These are phyloP conservation scores for Brassica hybrid DNA, from an alignment of 441 rosid species.

Conservation along the genomic window DNA sequence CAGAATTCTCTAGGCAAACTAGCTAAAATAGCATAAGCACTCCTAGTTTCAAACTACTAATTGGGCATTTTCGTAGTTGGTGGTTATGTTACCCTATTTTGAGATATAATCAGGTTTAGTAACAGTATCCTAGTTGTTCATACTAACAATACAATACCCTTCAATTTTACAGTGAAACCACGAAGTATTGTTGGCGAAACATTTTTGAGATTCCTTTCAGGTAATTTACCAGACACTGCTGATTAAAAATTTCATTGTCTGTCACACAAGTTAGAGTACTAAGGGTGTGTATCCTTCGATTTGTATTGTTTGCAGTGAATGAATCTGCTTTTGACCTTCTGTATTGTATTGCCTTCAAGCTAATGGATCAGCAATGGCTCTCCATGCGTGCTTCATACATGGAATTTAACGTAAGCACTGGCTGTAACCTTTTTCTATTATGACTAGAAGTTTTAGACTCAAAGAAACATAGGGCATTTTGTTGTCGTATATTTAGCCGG, in stretches of 20 bases:
- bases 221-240: slow-evolving; percentile 19
- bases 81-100: background rate
- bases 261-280: background rate
- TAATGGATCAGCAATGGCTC: slow-evolving; percentile 51
- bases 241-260: background rate
- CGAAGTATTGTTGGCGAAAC: slow-evolving; percentile 46
- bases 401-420: slow-evolving; percentile 45
- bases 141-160: slow-evolving; percentile 13
- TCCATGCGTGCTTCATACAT: slow-evolving; percentile 47
- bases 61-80: background rate
- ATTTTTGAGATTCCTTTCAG: slow-evolving; percentile 44
- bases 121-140: background rate
- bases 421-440: background rate
- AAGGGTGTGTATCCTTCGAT: background rate
- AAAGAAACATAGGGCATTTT: background rate
- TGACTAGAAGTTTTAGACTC: background rate
- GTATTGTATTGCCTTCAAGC: slow-evolving; percentile 49
- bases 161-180: slow-evolving; percentile 45
- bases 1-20: too few relatives aligned
- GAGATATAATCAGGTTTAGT: slow-evolving; percentile 13
- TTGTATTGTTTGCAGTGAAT: slow-evolving; percentile 39
- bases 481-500: background rate
- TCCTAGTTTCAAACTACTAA: background rate
- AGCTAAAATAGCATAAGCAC: background rate
- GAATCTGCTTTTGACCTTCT: slow-evolving; percentile 48